phyloP scores from a whole-genome alignment of 192 early-diverging fungal species.

The Kickxella alabastrina region DNA sequence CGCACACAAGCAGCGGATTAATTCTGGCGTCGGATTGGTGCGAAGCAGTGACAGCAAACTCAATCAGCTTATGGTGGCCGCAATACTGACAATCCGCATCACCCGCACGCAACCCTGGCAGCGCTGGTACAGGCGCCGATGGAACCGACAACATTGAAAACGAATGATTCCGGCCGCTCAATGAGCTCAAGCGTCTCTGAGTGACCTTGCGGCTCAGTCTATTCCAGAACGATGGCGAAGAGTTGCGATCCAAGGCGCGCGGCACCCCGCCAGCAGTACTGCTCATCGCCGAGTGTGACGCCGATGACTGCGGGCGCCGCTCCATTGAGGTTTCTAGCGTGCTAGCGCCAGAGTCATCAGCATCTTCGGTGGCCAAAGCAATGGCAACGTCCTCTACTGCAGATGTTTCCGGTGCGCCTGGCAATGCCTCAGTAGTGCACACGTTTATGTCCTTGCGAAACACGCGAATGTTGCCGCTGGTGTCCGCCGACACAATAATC shows the following conservation, averaged over 20 bases:
- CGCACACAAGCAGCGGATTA: slow-evolving; percentile 21
- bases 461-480: slow-evolving; percentile 59
- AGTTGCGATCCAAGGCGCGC: no score
- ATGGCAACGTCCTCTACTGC: no score
- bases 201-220: slow-evolving; percentile 23
- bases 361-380: no score
- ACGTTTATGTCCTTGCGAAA: slow-evolving; percentile 61
- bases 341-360: no score
- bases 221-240: slow-evolving; percentile 31
- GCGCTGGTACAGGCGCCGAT: neutral
- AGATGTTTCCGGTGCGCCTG: no score
- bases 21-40: neutral
- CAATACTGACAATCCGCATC: slow-evolving; percentile 32
- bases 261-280: no score
- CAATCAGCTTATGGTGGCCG: slow-evolving; percentile 25
- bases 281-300: no score
- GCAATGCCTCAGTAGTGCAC: no score
- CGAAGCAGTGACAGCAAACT: slow-evolving; percentile 32
- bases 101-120: neutral
- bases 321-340: no score
- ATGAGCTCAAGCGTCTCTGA: slow-evolving; percentile 20
- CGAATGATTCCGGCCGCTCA: no score
- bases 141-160: neutral
- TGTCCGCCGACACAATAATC: slow-evolving; percentile 65
- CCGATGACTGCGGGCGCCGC: no score